Conservation (phyloP, 176 grass and related monocot genomes). For the Musa beccarii region DNA sequence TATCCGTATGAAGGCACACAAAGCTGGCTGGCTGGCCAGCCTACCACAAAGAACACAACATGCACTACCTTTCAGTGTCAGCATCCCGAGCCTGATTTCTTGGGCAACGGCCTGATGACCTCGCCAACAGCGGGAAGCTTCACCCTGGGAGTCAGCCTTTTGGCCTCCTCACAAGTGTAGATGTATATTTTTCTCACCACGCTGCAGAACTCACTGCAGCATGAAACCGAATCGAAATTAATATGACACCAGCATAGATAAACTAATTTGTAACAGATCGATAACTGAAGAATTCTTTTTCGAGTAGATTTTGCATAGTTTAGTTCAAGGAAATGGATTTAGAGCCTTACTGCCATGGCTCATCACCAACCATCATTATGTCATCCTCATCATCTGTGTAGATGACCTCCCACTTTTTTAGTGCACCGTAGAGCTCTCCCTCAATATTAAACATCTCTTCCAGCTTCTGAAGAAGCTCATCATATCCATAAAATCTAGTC, state of each 20-base stretch:
- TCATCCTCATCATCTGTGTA: conserved; percentile 22
- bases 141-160: conserved; percentile 38
- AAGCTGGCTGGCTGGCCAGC: not conserved
- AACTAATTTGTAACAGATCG: not conserved
- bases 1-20: not conserved
- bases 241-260: not conserved
- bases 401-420: conserved; percentile 11
- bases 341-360: conserved; percentile 31
- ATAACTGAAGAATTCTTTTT: no score
- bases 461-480: conserved; percentile 8
- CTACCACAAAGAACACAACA: not conserved
- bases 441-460: conserved; percentile 10
- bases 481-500: conserved; percentile 40
- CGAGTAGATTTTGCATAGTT: not conserved
- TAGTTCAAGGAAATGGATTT: not conserved
- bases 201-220: conserved; percentile 70
- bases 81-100: not conserved
- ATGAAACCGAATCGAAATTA: not conserved
- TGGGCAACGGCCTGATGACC: conserved; percentile 24
- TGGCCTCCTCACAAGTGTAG: conserved; percentile 65
- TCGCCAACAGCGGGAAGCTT: conserved; percentile 26
- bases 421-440: not conserved
- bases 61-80: not conserved
- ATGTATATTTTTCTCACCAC: conserved; percentile 80
- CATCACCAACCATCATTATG: conserved; percentile 15